A percentile compares a stretch with the other conserved stretches of the same genome.
Conservation (phyloP, 108 stramenopile genomes). For the Conticribra weissflogii region DNA sequence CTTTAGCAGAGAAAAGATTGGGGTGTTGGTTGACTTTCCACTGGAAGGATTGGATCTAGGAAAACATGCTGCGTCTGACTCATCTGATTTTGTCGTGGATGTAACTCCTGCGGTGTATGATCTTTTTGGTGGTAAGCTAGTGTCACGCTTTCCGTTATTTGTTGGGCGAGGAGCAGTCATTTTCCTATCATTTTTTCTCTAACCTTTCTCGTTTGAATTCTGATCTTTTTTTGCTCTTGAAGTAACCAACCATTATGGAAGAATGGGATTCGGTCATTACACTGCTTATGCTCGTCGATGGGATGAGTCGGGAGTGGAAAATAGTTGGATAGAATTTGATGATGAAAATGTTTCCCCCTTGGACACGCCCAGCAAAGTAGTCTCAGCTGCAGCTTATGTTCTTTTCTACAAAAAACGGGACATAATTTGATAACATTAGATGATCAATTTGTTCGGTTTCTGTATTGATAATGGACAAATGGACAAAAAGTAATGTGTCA, state of each 20-base stretch:
- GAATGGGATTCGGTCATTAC: conserved; percentile 97
- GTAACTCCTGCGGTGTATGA: conserved; percentile 85
- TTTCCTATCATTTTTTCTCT: background rate
- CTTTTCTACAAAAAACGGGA: conserved; percentile 73
- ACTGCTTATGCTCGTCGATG: conserved; percentile 87
- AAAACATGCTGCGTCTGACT: conserved; percentile 42
- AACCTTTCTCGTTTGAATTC: background rate
- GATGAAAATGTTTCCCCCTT: conserved; percentile 64
- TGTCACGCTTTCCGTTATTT: too few relatives aligned
- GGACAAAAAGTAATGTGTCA: too few relatives aligned
- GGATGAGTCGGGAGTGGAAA: conserved; percentile 59
- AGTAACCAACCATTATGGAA: conserved; percentile 89
- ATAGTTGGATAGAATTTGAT: conserved; percentile 71
- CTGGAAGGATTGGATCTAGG: conserved; percentile 77
- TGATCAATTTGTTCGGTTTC: too few relatives aligned
- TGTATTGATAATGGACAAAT: too few relatives aligned
- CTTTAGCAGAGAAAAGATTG: conserved; percentile 74
- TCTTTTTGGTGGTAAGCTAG: conserved; percentile 87
- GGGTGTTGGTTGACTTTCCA: conserved; percentile 92
- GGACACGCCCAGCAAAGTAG: conserved; percentile 18
- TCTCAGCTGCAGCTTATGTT: conserved; percentile 73
- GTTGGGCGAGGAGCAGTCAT: background rate
- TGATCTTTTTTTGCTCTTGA: too few relatives aligned
- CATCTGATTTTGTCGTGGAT: conserved; percentile 53
- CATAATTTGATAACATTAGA: conserved; percentile 25